These are phyloP conservation scores for Pseudocercospora crystallina DNA, from an alignment of 2,329 filamentous ascomycete species.

Conservation along the genomic window DNA sequence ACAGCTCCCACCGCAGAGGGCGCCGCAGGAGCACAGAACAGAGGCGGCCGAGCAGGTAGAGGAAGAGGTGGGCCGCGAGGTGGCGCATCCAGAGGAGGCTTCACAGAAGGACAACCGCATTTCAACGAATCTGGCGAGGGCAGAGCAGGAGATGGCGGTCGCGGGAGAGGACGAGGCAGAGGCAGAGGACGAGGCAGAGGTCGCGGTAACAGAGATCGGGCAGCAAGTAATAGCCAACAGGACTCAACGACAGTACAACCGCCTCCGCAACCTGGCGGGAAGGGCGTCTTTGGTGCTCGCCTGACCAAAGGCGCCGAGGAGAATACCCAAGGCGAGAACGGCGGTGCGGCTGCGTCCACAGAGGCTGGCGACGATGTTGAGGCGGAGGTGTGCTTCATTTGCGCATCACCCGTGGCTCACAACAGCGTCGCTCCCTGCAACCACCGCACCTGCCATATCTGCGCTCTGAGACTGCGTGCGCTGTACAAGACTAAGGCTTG, in stretches of 20 bases:
- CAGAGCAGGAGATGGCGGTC: constrained; percentile 10
- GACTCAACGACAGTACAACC: constrained; percentile 34
- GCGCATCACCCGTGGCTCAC: constrained; percentile 84
- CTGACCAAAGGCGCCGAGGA: constrained; percentile 49
- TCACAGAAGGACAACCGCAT: neutral
- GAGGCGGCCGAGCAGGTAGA: no score
- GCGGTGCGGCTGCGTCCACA: constrained; percentile 17
- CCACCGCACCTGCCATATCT: constrained; percentile 95
- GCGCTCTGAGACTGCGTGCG: constrained; percentile 83
- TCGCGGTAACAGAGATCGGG: constrained; percentile 37
- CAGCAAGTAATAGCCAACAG: constrained; percentile 28
- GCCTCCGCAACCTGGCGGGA: constrained; percentile 38
- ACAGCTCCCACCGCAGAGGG: no score
- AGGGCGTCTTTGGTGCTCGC: constrained; percentile 46
- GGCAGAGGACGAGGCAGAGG: constrained; percentile 33
- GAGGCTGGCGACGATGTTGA: constrained; percentile 34
- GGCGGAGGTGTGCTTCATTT: constrained; percentile 93
- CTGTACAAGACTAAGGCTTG: constrained; percentile 96
- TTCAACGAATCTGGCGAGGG: constrained; percentile 14
- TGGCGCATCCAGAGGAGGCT: neutral
- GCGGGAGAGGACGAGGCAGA: constrained; percentile 20
- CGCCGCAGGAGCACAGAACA: no score
- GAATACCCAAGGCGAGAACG: constrained; percentile 34
- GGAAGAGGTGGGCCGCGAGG: neutral
- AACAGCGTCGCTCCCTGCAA: constrained; percentile 91